These are phyloP conservation scores for Cyberlindnera maritima DNA, from an alignment of 805 yeast species.

Conservation along the genomic window DNA sequence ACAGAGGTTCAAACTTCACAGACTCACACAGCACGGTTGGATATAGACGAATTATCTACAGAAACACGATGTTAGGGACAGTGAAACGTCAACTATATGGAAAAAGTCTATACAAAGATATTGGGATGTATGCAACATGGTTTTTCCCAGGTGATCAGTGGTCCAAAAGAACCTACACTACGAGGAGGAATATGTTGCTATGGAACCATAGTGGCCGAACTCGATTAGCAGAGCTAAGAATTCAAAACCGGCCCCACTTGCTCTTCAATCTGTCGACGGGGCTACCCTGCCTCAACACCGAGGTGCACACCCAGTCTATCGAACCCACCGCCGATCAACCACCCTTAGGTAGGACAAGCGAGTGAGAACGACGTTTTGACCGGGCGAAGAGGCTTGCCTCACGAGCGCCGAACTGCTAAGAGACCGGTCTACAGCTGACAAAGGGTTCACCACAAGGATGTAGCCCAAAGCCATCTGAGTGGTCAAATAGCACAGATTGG, in stretches of 20 bases:
- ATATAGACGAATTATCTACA: too few relatives aligned
- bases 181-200: slow-evolving; percentile 99
- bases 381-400: slow-evolving; percentile 32
- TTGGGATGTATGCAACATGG: slow-evolving; percentile 93
- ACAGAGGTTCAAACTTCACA: too few relatives aligned
- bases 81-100: too few relatives aligned
- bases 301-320: slow-evolving; percentile 48
- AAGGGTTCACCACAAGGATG: slow-evolving; percentile 19
- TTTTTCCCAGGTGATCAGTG: slow-evolving; percentile 98
- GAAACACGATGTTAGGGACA: too few relatives aligned
- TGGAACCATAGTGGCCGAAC: slow-evolving; percentile 40
- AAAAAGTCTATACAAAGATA: slow-evolving; percentile 16
- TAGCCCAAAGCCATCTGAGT: slow-evolving; percentile 36
- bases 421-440: slow-evolving; percentile 25
- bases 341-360: slow-evolving; percentile 33
- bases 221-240: slow-evolving; percentile 36
- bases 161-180: slow-evolving; percentile 90
- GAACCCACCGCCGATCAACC: slow-evolving; percentile 50
- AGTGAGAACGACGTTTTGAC: slow-evolving; percentile 23
- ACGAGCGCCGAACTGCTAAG: slow-evolving; percentile 65
- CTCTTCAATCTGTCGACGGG: slow-evolving; percentile 97
- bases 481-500: slow-evolving; percentile 54
- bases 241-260: slow-evolving; percentile 62
- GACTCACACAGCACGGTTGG: too few relatives aligned
- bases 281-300: slow-evolving; percentile 71